Evolutionary conservation across 1,284 basidiomycete genomes (phyloP), one percentile per base, ranked within the genome.

Genomic region (Austroboletus niveus): DNA sequence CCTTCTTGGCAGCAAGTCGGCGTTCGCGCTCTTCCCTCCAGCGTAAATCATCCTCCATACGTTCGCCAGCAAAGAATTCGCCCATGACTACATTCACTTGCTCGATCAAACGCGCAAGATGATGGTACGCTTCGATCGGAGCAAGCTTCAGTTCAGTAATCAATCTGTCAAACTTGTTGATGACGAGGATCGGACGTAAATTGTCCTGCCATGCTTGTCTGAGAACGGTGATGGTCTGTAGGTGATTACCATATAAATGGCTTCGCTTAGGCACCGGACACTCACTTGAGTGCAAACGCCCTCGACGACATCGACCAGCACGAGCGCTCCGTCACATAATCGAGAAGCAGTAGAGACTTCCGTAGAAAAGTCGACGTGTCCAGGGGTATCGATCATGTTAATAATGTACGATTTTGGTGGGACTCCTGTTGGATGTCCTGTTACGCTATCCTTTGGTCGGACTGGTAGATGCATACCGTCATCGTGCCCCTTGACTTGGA

Each of bases 51-150:
- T 98, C 94, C 57, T 94, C 92, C 94, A 99, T 97, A n/a, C 96
- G 78, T 57, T 98, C 96, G 1, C 88, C 84, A 1, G 94, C 94
- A 64, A 95, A 99, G 72, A 98, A 97, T 47, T 85, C 85, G 0
- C 97, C 97, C 87, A 98, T 96, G 52, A 99, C 92, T 0, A 95
- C 97, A 65, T 99, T 99, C 29, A 98, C 96, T 65, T 98, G 93
- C 70, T 99, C 97, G 56, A 99, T 92, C 20, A 99, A 78, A 47
- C 94, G 89, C 3, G 86, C 78, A 22, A 99, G 84, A 62, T 98
- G 96, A 61, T 97, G 92, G 66, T 99, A 94, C 5, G 94, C 96
- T 68, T 99, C 97, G 3, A 84, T 77, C 0, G 97, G 95, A 0
- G 93, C 81, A 10, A 99, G 81, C 65, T 92, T 92, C 51, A 99